phyloP scores from a whole-genome alignment of 768 basidiomycete species.

The Trametes cingulata region DNA sequence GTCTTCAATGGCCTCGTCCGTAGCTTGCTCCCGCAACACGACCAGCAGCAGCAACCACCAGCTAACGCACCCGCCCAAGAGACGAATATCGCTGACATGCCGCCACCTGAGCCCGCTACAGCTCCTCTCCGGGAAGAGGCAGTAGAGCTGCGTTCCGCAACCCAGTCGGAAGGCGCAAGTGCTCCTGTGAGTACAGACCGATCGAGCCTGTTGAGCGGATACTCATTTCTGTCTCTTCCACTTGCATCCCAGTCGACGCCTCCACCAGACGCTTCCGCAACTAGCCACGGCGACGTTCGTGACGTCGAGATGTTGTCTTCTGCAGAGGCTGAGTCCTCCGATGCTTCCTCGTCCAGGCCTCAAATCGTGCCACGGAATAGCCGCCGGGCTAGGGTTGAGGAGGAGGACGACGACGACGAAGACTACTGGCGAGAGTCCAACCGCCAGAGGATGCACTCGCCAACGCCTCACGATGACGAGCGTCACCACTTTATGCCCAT shows the following conservation, averaged over 20 bases:
- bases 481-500: conserved; percentile 26
- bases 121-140: background rate
- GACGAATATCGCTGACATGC: background rate
- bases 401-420: conserved; percentile 60
- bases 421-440: conserved; percentile 63
- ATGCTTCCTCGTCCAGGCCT: background rate
- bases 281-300: background rate
- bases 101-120: background rate
- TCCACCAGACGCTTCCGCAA: background rate
- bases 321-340: background rate
- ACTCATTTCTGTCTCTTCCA: background rate
- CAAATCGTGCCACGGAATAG: conserved; percentile 2
- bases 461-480: conserved; percentile 25
- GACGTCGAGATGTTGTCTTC: conserved; percentile 17
- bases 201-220: background rate
- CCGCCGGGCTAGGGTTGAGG: conserved; percentile 59
- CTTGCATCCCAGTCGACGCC: background rate
- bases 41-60: background rate
- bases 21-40: conserved; percentile 1
- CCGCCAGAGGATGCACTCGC: conserved; percentile 50
- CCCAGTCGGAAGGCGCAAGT: background rate
- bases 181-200: background rate
- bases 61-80: background rate
- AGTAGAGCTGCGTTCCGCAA: background rate
- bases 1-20: conserved; percentile 13